A percentile compares a stretch with the other conserved stretches of the same genome.
Evolutionary conservation across 2,329 filamentous ascomycete genomes (phyloP).

Genomic region (Exophiala viscosa): DNA sequence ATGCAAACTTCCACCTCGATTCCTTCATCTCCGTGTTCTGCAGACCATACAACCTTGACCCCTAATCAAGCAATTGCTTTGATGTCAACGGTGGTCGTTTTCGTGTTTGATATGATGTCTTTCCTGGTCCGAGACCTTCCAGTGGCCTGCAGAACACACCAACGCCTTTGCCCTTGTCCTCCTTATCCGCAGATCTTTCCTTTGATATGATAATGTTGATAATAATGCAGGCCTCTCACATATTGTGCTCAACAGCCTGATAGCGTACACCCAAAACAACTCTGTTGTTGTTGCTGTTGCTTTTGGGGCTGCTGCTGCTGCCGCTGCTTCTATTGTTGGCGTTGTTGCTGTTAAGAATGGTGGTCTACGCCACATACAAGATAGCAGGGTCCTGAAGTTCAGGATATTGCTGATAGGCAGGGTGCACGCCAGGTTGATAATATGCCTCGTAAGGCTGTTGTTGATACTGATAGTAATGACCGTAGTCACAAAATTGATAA

Average conservation of each 20-base stretch:
- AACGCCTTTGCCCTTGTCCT: background rate
- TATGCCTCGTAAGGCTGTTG: background rate
- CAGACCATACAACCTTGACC: background rate
- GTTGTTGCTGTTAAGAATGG: no score
- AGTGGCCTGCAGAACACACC: background rate
- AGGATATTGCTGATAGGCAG: background rate
- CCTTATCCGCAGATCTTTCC: background rate
- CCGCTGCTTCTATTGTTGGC: no score
- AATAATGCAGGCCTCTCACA: no score
- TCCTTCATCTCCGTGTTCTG: background rate
- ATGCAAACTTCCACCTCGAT: background rate
- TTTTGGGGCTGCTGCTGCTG: no score
- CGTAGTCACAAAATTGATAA: slow-evolving; percentile 1
- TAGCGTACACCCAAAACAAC: no score
- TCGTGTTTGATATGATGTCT: background rate
- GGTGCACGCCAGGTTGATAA: background rate
- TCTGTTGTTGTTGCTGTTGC: no score
- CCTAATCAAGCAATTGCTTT: no score
- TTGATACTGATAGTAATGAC: background rate
- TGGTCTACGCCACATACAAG: no score
- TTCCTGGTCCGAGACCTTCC: background rate
- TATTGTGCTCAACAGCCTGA: no score
- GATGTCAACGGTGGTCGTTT: background rate
- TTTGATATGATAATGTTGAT: no score
- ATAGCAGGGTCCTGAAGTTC: no score